These are phyloP conservation scores for Kalanchoe fedtschenkoi DNA, from an alignment of 164 flowering plant species.

Conservation along the genomic window DNA sequence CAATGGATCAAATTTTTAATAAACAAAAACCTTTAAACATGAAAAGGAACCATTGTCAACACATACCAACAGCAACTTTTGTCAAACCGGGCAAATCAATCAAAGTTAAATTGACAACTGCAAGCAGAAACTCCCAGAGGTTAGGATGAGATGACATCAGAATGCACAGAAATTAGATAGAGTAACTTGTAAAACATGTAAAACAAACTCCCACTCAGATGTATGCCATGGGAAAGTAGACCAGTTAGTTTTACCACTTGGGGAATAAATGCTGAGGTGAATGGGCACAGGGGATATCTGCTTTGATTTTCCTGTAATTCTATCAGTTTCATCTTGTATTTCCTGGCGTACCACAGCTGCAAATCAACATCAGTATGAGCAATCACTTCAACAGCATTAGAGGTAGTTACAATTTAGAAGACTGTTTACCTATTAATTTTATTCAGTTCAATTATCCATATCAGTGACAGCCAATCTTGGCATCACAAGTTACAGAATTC, in stretches of 20 bases:
- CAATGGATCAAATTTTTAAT: not conserved
- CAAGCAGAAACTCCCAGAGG: slow-evolving; percentile 6
- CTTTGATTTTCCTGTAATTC: slow-evolving; percentile 72
- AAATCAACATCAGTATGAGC: slow-evolving; percentile 4
- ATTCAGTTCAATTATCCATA: not conserved
- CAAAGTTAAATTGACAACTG: slow-evolving; percentile 71
- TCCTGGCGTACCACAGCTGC: slow-evolving; percentile 84
- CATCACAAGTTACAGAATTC: not conserved
- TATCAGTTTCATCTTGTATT: slow-evolving; percentile 89
- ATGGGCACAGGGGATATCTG: slow-evolving; percentile 92
- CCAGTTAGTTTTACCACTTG: slow-evolving; percentile 42
- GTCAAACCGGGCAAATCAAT: slow-evolving; percentile 68
- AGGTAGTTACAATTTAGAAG: not conserved
- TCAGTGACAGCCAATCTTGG: not conserved
- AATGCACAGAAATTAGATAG: too few species aligned
- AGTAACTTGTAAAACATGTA: not conserved
- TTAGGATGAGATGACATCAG: not conserved
- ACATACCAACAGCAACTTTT: slow-evolving; percentile 64
- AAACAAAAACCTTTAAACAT: not conserved
- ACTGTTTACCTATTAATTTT: not conserved
- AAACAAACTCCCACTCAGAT: not conserved
- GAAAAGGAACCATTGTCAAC: not conserved
- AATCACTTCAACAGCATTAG: not conserved
- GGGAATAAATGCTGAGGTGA: slow-evolving; percentile 90
- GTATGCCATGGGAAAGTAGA: not conserved